Percentiles rank a stretch among this genome's conserved stretches.
These are phyloP conservation scores for Oxyria digyna DNA, from an alignment of 148 eudicot genomes.

Conservation along the genomic window DNA sequence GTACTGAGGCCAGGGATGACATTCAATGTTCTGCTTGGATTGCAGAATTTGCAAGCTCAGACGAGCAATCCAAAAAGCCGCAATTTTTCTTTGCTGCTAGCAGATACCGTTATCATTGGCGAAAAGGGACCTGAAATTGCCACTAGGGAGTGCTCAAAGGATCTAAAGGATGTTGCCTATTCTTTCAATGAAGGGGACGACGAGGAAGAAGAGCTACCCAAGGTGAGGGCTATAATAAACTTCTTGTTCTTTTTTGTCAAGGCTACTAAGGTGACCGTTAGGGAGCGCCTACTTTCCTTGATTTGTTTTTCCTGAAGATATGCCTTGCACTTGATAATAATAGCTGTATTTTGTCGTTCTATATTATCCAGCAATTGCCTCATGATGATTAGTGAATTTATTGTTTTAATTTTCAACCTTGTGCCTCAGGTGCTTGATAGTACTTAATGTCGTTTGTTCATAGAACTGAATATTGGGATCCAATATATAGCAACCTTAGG, in stretches of 20 bases:
- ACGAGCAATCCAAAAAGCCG: slow-evolving; percentile 49
- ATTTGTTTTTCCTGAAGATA: background rate
- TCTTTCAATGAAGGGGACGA: slow-evolving; percentile 76
- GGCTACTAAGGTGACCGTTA: no score
- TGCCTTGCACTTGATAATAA: background rate
- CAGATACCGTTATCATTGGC: slow-evolving; percentile 62
- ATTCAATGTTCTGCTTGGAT: slow-evolving; percentile 73
- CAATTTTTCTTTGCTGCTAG: slow-evolving; percentile 59
- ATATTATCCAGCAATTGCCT: background rate
- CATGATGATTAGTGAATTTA: background rate
- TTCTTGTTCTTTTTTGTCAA: no score
- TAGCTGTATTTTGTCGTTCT: background rate
- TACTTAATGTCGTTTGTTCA: background rate
- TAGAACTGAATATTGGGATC: background rate
- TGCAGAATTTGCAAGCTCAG: slow-evolving; percentile 58
- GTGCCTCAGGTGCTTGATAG: background rate
- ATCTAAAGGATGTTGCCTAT: slow-evolving; percentile 73
- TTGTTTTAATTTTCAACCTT: background rate
- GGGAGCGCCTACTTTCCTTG: no score
- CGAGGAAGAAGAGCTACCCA: slow-evolving; percentile 33
- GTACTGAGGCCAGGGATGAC: slow-evolving; percentile 68
- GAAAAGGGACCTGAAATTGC: slow-evolving; percentile 39
- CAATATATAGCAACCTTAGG: background rate
- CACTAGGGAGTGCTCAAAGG: slow-evolving; percentile 50
- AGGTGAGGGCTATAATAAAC: slow-evolving; percentile 14